These are phyloP conservation scores for Arxiozyma bovina DNA, from an alignment of 1,139 yeast species.

Conservation along the genomic window DNA sequence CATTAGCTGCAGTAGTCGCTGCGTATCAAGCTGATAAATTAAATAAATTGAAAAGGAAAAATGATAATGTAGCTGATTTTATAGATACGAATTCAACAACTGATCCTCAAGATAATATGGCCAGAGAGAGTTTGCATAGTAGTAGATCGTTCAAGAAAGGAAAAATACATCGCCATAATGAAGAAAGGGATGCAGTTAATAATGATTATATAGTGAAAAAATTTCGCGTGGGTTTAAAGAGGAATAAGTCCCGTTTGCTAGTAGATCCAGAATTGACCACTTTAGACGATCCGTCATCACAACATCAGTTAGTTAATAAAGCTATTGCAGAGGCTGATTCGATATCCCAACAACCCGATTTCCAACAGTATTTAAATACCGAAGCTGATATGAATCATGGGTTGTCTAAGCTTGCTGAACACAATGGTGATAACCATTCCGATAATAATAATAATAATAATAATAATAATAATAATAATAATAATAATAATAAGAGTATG, in stretches of 20 bases:
- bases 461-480: too few species aligned
- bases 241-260: constrained; percentile 18
- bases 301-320: constrained; percentile 56
- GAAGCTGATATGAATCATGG: constrained; percentile 18
- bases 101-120: not conserved
- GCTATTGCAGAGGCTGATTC: constrained; percentile 61
- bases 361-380: constrained; percentile 37
- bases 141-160: constrained; percentile 9
- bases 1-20: constrained; percentile 29
- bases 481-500: not conserved
- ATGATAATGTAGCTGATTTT: constrained; percentile 2
- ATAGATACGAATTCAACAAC: not conserved
- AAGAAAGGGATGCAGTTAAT: constrained; percentile 6
- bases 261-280: constrained; percentile 59
- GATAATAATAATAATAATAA: too few species aligned
- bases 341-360: constrained; percentile 44
- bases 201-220: constrained; percentile 10
- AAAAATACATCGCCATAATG: constrained; percentile 11
- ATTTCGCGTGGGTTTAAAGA: constrained; percentile 7
- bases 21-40: constrained; percentile 21
- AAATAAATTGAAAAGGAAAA: constrained; percentile 11
- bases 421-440: constrained; percentile 1
- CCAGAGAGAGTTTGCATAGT: constrained; percentile 7
- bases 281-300: constrained; percentile 37
- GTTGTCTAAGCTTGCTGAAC: constrained; percentile 1